Conservation (phyloP, 2,329 filamentous ascomycete species). For the Emergomyces africanus region DNA sequence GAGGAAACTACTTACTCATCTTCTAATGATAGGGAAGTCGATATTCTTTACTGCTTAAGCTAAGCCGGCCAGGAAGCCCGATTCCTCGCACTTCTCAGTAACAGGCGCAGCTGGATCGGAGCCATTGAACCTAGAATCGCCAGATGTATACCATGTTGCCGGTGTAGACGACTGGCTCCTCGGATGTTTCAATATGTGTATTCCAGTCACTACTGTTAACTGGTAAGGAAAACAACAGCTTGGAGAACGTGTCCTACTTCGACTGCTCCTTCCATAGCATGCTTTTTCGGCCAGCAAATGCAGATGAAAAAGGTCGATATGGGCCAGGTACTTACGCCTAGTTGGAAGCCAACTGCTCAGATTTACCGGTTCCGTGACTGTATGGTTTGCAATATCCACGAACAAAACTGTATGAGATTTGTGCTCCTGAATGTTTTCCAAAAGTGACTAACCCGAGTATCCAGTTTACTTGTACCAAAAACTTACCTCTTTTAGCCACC, state of each 20-base stretch:
- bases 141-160: constrained; percentile 4
- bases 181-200: constrained; percentile 9
- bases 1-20: constrained; percentile 1
- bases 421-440: not conserved
- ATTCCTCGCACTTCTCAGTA: constrained; percentile 2
- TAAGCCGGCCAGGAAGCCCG: not conserved
- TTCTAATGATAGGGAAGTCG: not conserved
- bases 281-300: constrained; percentile 1
- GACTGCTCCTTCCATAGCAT: not conserved
- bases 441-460: not conserved
- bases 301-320: not conserved
- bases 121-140: constrained; percentile 2
- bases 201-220: constrained; percentile 2
- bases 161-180: constrained; percentile 4
- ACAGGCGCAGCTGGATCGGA: constrained; percentile 1
- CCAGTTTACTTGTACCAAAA: not conserved
- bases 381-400: constrained; percentile 14
- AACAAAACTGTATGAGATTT: not conserved
- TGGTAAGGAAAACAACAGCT: not conserved
- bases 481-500: not conserved
- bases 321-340: constrained; percentile 4
- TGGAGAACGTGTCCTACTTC: not conserved
- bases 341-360: constrained; percentile 11
- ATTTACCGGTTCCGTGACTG: constrained; percentile 15
- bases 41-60: not conserved